Base-by-base conservation (phyloP, 176 grass and related monocot species). In the Cenchrus americanus region DNA sequence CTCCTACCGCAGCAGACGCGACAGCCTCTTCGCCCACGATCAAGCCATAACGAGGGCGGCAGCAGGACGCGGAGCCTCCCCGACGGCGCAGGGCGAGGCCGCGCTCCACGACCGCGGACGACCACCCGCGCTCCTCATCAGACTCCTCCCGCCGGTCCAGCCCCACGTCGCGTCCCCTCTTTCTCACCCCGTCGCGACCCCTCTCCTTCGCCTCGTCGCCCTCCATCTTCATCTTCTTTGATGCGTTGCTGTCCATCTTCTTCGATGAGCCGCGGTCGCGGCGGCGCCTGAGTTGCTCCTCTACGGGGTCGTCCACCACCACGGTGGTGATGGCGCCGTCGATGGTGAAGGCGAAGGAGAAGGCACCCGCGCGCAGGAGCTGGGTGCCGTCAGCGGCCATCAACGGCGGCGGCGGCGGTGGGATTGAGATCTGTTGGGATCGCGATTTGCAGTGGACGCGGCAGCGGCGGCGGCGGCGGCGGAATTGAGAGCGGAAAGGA, bases 71-170 rank as follows among this genome's bases (percentile, higher is more conserved):
- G 17, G 53, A 57, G 18, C 70, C 70, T 17, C 14, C 70, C 23
- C 70, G 70, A 10, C 70, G 70, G 70, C 70, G 70, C 23, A 73
- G 70, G 22, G 23, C 23, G 70, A 51, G 70, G 70, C 70, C 47
- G 70, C 70, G 70, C 47, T 73, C 70, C 23, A 10, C 46, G 69
- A 72, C 69, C 46, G 69, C 69, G 13, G 69, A 72, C n/a, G 69
- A 72, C 69, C 46, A 72, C n/a, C 69, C 69, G n/a, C 13, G 12
- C 22, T 44, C 13, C 44, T 13, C 13, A 22, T 71, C 69, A 13
- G 6, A 10, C 44, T 71, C 22, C 43, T 11, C 42, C 11, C n/a
- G 62, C 26, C 5, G 12, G 44, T n/a, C 21, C 5, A 24, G 10
- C 5, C 4, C 41, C 41, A 44, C 42, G 2, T 5, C 14, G 6